phyloP scores from a whole-genome alignment of 768 basidiomycete species.

The Cystobasidium onofrii region DNA sequence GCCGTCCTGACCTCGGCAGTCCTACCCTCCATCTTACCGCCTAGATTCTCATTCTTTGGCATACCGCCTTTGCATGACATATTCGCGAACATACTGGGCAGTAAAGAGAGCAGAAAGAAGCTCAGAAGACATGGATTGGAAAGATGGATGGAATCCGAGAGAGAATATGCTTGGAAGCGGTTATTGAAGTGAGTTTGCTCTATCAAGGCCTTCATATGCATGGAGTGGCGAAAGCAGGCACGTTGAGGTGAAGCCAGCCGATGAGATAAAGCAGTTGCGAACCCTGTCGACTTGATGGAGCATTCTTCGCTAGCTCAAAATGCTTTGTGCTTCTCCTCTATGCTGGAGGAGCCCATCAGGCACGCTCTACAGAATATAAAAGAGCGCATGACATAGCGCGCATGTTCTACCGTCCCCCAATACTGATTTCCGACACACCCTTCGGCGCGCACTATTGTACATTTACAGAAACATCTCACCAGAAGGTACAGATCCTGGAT shows the following conservation, averaged over 20 bases:
- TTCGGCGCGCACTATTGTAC: neutral
- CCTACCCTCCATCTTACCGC: conserved; percentile 10
- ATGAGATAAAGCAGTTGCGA: too few relatives aligned
- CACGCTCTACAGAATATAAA: neutral
- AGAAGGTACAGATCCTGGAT: conserved; percentile 33
- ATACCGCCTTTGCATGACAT: conserved; percentile 10
- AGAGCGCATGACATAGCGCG: neutral
- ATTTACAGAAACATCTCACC: conserved; percentile 35
- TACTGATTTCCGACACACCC: neutral
- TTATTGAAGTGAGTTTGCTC: conserved; percentile 8
- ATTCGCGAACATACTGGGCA: neutral
- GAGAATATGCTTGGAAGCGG: conserved; percentile 17
- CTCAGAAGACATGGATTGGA: neutral
- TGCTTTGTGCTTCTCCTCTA: too few relatives aligned
- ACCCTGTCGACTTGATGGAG: too few relatives aligned
- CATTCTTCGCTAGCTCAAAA: too few relatives aligned
- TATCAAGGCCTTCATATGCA: too few relatives aligned
- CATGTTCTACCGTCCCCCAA: neutral
- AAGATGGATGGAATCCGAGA: conserved; percentile 23
- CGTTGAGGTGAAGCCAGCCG: too few relatives aligned
- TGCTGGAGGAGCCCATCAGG: too few relatives aligned
- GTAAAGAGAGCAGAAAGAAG: neutral
- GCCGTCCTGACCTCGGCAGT: neutral
- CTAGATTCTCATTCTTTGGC: conserved; percentile 18
- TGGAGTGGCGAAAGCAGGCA: too few relatives aligned